phyloP scores from a whole-genome alignment of 1,284 basidiomycete genomes.

The Ceratobasidium sp. region DNA sequence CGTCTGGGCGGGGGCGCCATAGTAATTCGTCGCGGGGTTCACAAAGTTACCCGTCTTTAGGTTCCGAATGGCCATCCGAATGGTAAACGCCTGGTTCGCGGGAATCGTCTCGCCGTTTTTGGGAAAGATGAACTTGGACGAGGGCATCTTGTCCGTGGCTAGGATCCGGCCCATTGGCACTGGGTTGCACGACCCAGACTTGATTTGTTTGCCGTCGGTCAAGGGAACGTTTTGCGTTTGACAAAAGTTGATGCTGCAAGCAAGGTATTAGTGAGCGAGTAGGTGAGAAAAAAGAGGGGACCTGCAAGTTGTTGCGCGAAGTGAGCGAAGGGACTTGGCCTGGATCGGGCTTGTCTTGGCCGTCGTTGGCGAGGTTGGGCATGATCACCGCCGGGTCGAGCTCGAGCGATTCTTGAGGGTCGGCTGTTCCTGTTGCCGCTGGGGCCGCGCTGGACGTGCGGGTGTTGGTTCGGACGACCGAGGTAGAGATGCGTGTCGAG shows the following conservation, averaged over 20 bases:
- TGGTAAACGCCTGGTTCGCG: conserved; percentile 63
- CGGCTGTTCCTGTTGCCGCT: conserved; percentile 36
- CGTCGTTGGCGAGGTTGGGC: conserved; percentile 37
- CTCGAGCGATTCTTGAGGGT: conserved; percentile 55
- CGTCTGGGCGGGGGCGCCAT: conserved; percentile 69
- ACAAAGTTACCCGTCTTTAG: conserved; percentile 67
- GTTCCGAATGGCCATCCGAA: conserved; percentile 62
- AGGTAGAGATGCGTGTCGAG: too few relatives aligned
- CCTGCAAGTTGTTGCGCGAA: conserved; percentile 66
- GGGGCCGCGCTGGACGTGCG: conserved; percentile 36
- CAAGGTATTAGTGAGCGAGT: background rate
- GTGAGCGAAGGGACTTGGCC: conserved; percentile 67
- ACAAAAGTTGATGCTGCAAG: conserved; percentile 67
- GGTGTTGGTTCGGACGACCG: conserved; percentile 15
- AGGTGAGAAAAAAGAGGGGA: background rate
- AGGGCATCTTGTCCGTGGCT: conserved; percentile 62
- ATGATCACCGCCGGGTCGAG: conserved; percentile 63
- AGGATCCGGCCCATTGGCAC: conserved; percentile 68
- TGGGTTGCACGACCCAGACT: conserved; percentile 67
- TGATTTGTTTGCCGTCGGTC: conserved; percentile 65
- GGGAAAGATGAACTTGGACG: conserved; percentile 63
- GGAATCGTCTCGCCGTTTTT: conserved; percentile 60
- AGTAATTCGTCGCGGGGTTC: conserved; percentile 66
- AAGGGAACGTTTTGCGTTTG: conserved; percentile 60
- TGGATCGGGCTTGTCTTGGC: conserved; percentile 37